A percentile compares a stretch with the other conserved stretches of the same genome.
Conservation (phyloP, 139 green algal genomes). For the Mychonastes homosphaera region DNA sequence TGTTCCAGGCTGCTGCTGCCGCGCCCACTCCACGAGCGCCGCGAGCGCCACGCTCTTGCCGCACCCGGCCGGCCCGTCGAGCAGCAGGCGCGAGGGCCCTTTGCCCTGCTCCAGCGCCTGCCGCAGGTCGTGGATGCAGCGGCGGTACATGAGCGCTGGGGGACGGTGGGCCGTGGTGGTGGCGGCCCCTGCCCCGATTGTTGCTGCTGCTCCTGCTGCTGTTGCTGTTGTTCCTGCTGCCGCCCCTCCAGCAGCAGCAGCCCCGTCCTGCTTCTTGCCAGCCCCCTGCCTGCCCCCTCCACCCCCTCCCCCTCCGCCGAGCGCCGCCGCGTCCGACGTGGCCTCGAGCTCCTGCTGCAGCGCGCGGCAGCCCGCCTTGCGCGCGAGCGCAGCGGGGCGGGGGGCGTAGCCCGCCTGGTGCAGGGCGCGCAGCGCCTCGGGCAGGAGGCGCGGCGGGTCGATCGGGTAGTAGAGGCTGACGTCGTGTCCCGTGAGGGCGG, state of each 20-base stretch:
- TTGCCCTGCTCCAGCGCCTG: not conserved
- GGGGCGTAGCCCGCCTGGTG: conserved; percentile 24
- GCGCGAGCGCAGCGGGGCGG: conserved; percentile 10
- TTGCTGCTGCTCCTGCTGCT: not conserved
- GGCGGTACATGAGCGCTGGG: conserved; percentile 16
- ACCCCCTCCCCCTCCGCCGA: conserved; percentile 11
- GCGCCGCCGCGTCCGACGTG: conserved; percentile 10
- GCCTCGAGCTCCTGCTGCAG: conserved; percentile 25
- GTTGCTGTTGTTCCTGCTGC: not conserved
- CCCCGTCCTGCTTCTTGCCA: too few species aligned
- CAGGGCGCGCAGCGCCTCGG: conserved; percentile 18
- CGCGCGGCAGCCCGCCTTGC: conserved; percentile 26
- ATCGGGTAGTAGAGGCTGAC: conserved; percentile 21
- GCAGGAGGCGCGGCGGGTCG: conserved; percentile 9
- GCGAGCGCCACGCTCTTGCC: conserved; percentile 57
- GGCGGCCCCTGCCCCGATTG: not conserved
- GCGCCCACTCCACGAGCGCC: conserved; percentile 40
- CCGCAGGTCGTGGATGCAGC: conserved; percentile 7
- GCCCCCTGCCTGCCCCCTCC: too few species aligned
- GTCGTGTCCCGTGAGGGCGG: not conserved
- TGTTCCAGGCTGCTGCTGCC: too few species aligned
- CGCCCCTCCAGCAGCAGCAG: conserved; percentile 2
- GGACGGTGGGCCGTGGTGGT: too few species aligned
- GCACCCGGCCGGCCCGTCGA: conserved; percentile 21
- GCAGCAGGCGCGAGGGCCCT: conserved; percentile 4